phyloP scores from a whole-genome alignment of 2,329 filamentous ascomycete species.

The Ophiosphaerella korrae region DNA sequence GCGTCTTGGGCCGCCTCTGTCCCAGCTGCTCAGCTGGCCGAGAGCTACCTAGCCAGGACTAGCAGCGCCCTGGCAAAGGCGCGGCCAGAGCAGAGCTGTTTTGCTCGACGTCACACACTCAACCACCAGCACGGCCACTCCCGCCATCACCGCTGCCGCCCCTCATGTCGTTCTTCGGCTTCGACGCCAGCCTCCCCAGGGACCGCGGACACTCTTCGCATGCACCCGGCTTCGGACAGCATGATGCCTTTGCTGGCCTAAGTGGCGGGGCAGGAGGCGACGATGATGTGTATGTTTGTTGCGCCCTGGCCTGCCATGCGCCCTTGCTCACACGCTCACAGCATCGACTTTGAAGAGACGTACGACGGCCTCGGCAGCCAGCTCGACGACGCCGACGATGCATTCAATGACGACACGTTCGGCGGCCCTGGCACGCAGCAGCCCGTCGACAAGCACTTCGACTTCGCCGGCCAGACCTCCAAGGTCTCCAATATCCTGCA shows the following conservation, averaged over 20 bases:
- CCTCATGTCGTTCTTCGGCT: constrained; percentile 89
- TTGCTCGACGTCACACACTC: constrained; percentile 27
- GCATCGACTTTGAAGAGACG: constrained; percentile 92
- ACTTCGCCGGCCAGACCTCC: constrained; percentile 93
- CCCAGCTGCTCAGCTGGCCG: no score
- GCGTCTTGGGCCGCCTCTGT: no score
- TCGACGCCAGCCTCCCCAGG: constrained; percentile 71
- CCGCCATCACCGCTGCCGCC: constrained; percentile 13
- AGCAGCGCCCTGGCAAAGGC: constrained; percentile 3
- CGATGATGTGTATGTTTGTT: constrained; percentile 63
- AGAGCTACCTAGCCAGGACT: neutral
- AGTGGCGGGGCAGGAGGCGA: constrained; percentile 60
- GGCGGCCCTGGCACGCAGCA: constrained; percentile 56
- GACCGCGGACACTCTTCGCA: constrained; percentile 68
- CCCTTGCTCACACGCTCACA: constrained; percentile 55
- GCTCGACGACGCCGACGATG: constrained; percentile 90
- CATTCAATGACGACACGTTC: constrained; percentile 97
- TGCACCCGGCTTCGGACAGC: constrained; percentile 81
- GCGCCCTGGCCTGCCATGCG: constrained; percentile 21
- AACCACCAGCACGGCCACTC: constrained; percentile 1
- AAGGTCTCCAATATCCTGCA: constrained; percentile 84
- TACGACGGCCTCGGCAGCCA: constrained; percentile 93
- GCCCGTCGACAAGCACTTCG: constrained; percentile 86
- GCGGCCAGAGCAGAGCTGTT: neutral
- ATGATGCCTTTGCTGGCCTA: constrained; percentile 88